Evolutionary conservation across 371 early-diverging fungal genomes (phyloP), one percentile per base, ranked within the genome.

Genomic region (Batkoa obscura): DNA sequence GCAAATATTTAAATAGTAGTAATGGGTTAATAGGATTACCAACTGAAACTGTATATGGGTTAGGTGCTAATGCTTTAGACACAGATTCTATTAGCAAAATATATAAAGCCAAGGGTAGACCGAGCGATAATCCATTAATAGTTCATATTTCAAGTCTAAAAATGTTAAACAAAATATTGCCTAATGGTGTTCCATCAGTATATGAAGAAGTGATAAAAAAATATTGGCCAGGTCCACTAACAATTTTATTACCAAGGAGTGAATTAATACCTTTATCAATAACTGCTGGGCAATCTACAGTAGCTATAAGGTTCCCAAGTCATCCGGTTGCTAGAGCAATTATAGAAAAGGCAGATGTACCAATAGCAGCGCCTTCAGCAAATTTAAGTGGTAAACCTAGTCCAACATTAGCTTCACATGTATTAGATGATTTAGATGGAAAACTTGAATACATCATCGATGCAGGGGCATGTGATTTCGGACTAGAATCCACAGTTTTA

Each of bases 1-100:
- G 23, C 23, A 23, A 23, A 23, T 23, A 23, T 23, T 23, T 23
- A 23, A 23, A 23, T 23, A 23, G 23, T 23, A 23, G 23, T 23
- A 23, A 23, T 23, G 23, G 23, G 41, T 69, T 78, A 6, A 86
- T 99, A 5, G 96, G 89, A 8, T 88, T 99, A 43, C 99, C 99
- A 6, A 99, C 99, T 10, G 99, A 99, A 66, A 99, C 99, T 0
- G 99, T 99, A 1, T 99, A 99, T 67, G 99, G 99, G 0, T 74
- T 99, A 31, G 99, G 92, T 1, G 92, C 94, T 53, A 86, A 89
- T 63, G 96, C 97, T 0, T 70, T 90, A 13, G 66, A 75, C 42
- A 67, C 74, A 0, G 55, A 61, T 3, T 88, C 93, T 4, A 87
- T 96, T 6, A 56, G 68, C 49, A 75, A 77, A 56, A 95, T 99